These are phyloP conservation scores for Trypanosoma vivax DNA, from an alignment of 208 protist genomes.

Conservation along the genomic window DNA sequence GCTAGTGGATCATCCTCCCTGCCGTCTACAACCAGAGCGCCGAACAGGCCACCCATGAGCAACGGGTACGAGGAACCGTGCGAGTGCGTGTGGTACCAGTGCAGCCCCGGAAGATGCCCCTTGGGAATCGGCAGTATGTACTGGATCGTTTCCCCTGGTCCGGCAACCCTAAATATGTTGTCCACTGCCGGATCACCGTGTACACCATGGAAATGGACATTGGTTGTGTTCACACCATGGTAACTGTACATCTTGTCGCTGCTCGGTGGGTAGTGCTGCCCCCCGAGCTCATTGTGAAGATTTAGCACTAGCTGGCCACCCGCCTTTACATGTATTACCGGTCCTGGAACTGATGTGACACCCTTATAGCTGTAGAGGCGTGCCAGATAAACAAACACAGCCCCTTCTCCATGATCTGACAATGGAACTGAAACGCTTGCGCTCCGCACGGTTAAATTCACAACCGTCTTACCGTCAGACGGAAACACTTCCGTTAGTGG, in stretches of 20 bases:
- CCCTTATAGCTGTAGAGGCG: slow-evolving; percentile 49
- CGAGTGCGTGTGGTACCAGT: slow-evolving; percentile 84
- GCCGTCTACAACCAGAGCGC: slow-evolving; percentile 63
- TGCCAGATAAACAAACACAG: slow-evolving; percentile 61
- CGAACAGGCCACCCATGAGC: slow-evolving; percentile 79
- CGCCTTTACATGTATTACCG: slow-evolving; percentile 47
- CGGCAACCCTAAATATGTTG: slow-evolving; percentile 51
- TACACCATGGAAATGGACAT: slow-evolving; percentile 81
- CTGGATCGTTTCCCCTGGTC: slow-evolving; percentile 29
- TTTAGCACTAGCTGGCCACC: slow-evolving; percentile 61
- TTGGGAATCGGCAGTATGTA: slow-evolving; percentile 70
- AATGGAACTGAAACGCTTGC: slow-evolving; percentile 46
- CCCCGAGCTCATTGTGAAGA: slow-evolving; percentile 51
- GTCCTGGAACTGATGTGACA: slow-evolving; percentile 50
- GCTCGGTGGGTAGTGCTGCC: slow-evolving; percentile 10
- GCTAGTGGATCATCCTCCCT: slow-evolving; percentile 15
- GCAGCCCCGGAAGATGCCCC: slow-evolving; percentile 67
- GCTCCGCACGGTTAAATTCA: slow-evolving; percentile 36
- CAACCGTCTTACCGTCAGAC: slow-evolving; percentile 32
- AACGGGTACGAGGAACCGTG: slow-evolving; percentile 71
- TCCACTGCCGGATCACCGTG: slow-evolving; percentile 66
- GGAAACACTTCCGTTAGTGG: slow-evolving; percentile 26
- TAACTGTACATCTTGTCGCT: slow-evolving; percentile 29
- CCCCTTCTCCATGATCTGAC: slow-evolving; percentile 17
- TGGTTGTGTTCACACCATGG: slow-evolving; percentile 71